Evolutionary conservation across 306 rosid species (phyloP).

Genomic region (Lablab purpureus): DNA sequence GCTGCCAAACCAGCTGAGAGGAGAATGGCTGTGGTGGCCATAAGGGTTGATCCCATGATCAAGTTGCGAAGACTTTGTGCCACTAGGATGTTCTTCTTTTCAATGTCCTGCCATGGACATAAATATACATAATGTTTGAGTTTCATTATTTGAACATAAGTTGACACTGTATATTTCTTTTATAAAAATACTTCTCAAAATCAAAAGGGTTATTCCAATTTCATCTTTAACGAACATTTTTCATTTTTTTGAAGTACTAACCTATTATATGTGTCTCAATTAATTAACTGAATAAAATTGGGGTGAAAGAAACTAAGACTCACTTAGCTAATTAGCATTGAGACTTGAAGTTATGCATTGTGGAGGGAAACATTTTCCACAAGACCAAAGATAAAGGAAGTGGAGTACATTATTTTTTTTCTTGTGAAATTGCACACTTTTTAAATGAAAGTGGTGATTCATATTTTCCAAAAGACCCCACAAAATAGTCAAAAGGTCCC

Average conservation of each 20-base stretch:
- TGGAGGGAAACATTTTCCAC: too few relatives aligned
- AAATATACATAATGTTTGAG: not conserved
- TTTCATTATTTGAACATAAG: not conserved
- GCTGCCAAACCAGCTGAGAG: slow-evolving; percentile 85
- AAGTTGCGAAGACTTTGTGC: slow-evolving; percentile 82
- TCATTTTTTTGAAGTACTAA: too few relatives aligned
- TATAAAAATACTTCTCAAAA: too few relatives aligned
- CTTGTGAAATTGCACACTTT: not conserved
- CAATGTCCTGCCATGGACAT: slow-evolving; percentile 71
- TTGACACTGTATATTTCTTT: not conserved
- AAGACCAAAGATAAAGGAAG: too few relatives aligned
- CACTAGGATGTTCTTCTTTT: slow-evolving; percentile 86
- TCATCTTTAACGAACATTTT: not conserved
- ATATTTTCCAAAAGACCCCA: slow-evolving; percentile 8
- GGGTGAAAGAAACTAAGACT: too few relatives aligned
- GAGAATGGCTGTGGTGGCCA: slow-evolving; percentile 90
- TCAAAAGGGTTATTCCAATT: not conserved
- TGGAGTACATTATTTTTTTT: too few relatives aligned
- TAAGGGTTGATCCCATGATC: slow-evolving; percentile 88
- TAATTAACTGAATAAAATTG: too few relatives aligned
- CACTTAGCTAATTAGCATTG: too few relatives aligned
- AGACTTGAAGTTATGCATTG: too few relatives aligned
- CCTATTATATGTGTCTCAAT: too few relatives aligned
- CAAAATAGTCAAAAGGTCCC: not conserved
- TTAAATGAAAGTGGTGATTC: slow-evolving; percentile 15